phyloP scores from a whole-genome alignment of 2,329 filamentous ascomycete species.

The Diaporthe helianthi region DNA sequence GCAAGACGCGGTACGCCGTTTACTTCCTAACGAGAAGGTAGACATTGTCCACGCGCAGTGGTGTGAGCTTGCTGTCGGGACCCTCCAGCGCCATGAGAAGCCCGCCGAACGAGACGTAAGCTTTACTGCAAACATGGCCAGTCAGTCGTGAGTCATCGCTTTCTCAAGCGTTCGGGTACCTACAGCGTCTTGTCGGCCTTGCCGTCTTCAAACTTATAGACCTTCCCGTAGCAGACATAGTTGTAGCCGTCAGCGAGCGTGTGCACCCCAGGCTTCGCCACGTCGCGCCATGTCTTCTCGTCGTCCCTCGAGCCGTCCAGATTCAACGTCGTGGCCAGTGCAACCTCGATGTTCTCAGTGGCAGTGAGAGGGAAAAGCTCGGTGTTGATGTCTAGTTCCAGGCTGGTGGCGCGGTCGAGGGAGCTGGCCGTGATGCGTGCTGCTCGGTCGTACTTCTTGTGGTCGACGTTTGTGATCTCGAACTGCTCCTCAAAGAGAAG shows the following conservation, averaged over 20 bases:
- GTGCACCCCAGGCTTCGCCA: constrained; percentile 61
- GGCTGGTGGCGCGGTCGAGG: constrained; percentile 71
- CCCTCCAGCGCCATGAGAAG: constrained; percentile 90
- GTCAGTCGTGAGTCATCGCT: background rate
- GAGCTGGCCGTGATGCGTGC: constrained; percentile 83
- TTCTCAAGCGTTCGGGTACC: constrained; percentile 46
- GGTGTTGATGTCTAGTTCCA: constrained; percentile 91
- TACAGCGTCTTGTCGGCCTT: constrained; percentile 84
- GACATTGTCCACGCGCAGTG: constrained; percentile 88
- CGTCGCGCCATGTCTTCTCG: constrained; percentile 81
- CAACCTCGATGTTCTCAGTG: constrained; percentile 80
- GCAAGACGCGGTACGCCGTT: constrained; percentile 20
- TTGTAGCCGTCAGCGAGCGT: constrained; percentile 81
- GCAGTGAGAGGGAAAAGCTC: constrained; percentile 83
- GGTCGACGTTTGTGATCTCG: constrained; percentile 79
- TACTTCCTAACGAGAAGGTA: constrained; percentile 95
- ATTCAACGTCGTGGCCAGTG: constrained; percentile 83
- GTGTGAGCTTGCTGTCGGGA: constrained; percentile 93
- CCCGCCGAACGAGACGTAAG: constrained; percentile 93
- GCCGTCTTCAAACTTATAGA: constrained; percentile 86
- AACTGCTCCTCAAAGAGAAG: constrained; percentile 95
- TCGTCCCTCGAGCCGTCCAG: constrained; percentile 86
- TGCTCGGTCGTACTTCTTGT: constrained; percentile 93
- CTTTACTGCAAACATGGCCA: constrained; percentile 67
- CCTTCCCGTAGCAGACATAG: constrained; percentile 88